phyloP scores from a whole-genome alignment of 2,329 filamentous ascomycete species.

The Fusarium torreyae region DNA sequence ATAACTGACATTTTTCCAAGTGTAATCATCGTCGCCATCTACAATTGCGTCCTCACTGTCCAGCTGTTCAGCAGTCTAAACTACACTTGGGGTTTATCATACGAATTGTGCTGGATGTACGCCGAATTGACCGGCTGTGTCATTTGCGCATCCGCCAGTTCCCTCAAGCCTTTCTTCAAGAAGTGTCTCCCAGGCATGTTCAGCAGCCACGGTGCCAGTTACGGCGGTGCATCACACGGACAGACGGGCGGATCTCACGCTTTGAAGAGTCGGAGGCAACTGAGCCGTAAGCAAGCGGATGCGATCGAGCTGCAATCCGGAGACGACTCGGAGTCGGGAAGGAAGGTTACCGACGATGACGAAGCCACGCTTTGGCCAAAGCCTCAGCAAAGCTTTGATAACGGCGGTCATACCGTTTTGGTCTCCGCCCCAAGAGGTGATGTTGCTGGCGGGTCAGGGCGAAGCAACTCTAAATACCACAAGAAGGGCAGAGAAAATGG shows the following conservation, averaged over 20 bases:
- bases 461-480: not conserved
- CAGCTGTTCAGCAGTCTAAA: slow-evolving; percentile 37
- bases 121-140: slow-evolving; percentile 46
- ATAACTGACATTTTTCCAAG: not conserved
- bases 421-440: slow-evolving; percentile 13
- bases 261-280: slow-evolving; percentile 27
- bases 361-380: slow-evolving; percentile 39
- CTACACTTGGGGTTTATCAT: slow-evolving; percentile 46
- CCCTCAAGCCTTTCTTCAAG: slow-evolving; percentile 43
- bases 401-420: slow-evolving; percentile 21
- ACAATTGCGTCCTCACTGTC: slow-evolving; percentile 44
- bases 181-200: slow-evolving; percentile 31
- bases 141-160: slow-evolving; percentile 45
- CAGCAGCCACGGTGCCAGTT: slow-evolving; percentile 21
- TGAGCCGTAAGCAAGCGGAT: slow-evolving; percentile 40
- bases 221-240: slow-evolving; percentile 10
- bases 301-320: slow-evolving; percentile 44
- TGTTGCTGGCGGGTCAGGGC: not conserved
- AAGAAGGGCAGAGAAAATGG: not conserved
- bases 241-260: slow-evolving; percentile 23
- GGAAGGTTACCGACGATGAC: slow-evolving; percentile 36
- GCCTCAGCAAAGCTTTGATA: slow-evolving; percentile 12
- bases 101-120: slow-evolving; percentile 48
- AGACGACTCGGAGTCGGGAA: slow-evolving; percentile 39
- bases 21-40: slow-evolving; percentile 45